A percentile compares a stretch with the other conserved stretches of the same genome.
Evolutionary conservation across 805 yeast genomes (phyloP).

Genomic region (Yarrowia deformans): DNA sequence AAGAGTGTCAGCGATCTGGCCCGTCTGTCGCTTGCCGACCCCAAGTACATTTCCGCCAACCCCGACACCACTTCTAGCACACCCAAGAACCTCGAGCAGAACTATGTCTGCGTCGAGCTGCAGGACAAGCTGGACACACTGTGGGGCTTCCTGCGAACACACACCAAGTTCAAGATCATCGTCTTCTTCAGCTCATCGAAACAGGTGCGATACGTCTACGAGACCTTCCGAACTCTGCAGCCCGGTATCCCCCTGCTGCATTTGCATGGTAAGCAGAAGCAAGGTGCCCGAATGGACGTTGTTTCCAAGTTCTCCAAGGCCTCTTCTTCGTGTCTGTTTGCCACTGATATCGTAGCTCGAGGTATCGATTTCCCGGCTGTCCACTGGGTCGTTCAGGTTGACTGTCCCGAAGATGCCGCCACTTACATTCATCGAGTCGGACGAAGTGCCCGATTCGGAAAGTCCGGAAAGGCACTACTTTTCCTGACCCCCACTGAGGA

Average conservation of each 20-base stretch:
- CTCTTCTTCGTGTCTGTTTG: slow-evolving; percentile 80
- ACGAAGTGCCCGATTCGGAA: slow-evolving; percentile 86
- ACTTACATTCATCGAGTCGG: slow-evolving; percentile 94
- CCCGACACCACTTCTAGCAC: slow-evolving; percentile 57
- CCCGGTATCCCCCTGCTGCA: slow-evolving; percentile 91
- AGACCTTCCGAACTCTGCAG: slow-evolving; percentile 82
- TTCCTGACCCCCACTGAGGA: slow-evolving; percentile 87
- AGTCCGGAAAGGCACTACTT: slow-evolving; percentile 79
- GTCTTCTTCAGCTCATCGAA: slow-evolving; percentile 88
- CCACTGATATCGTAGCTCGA: slow-evolving; percentile 91
- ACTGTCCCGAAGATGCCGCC: slow-evolving; percentile 88
- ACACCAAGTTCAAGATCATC: slow-evolving; percentile 76
- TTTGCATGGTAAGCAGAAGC: slow-evolving; percentile 88
- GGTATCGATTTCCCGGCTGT: slow-evolving; percentile 93
- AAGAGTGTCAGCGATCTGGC: slow-evolving; percentile 84
- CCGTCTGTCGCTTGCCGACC: slow-evolving; percentile 71
- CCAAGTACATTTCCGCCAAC: slow-evolving; percentile 64
- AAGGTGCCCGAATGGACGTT: slow-evolving; percentile 85
- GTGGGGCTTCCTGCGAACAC: slow-evolving; percentile 86
- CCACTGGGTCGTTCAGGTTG: slow-evolving; percentile 93
- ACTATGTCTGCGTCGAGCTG: slow-evolving; percentile 72
- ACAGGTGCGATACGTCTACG: slow-evolving; percentile 90
- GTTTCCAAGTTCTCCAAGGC: slow-evolving; percentile 78
- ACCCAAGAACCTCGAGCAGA: slow-evolving; percentile 86
- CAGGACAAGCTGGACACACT: slow-evolving; percentile 84